Evolutionary conservation across 768 basidiomycete genomes (phyloP), one percentile per base, ranked within the genome.

Genomic region (Tremella yokohamensis): DNA sequence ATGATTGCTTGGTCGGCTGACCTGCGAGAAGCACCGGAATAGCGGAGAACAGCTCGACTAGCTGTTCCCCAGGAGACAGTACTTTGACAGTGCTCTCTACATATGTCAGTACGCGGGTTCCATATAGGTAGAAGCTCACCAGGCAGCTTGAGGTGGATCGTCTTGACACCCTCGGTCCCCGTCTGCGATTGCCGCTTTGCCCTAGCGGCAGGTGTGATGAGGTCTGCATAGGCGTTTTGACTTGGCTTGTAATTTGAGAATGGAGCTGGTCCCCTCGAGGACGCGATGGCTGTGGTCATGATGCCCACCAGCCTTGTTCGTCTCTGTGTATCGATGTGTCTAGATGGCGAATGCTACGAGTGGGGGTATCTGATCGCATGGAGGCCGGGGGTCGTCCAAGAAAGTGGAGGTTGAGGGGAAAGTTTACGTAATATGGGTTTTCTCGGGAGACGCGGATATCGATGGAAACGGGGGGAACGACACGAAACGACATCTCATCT

Each of bases 1-100:
- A 69, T 13, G 68, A 69, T 47, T 54, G 26, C 4, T 12, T 2
- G 11, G 68, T 60, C 1, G 59, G 51, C 20, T 55, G 29, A 16
- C 70, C 70, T 12, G 59, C 18, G 2, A 72, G 60, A 15, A 72
- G 37, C 4, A 53, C 20, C 1, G 65, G 49, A 39, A 69, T 60
- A 4, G 68, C 52, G 6, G 47, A 24, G 16, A 66, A 40, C 1
- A 70, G 50, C 16, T 18, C 40, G 12, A 47, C 25, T 1, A 71
- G 58, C 18, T 52, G 54, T 9, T 64, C 64, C 19, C 60, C 53
- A 7, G 50, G 40, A 3, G 67, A 40, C 26, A 60, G 51, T 29
- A 39, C 19, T 50, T 53, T 15, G 51, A 51, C 49, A 47, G 1
- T 34, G 20, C 19, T 16, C 13, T 53, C 16, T 52, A 29, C 9